Conservation (phyloP, 768 basidiomycete species). For the Lentinula edodes region DNA sequence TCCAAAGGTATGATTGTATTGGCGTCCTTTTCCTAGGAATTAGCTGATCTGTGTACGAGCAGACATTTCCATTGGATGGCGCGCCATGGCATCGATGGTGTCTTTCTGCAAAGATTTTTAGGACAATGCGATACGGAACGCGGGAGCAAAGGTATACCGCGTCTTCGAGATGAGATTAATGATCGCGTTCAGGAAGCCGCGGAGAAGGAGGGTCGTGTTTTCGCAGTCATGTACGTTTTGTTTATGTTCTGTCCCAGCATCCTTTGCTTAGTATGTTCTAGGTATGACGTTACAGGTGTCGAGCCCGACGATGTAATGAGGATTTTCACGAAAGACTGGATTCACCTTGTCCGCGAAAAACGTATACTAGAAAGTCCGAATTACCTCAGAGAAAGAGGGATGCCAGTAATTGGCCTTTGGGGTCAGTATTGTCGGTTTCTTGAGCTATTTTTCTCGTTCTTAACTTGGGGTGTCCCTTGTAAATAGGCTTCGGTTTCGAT, state of each 20-base stretch:
- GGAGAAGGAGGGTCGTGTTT: constrained; percentile 75
- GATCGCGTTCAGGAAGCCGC: constrained; percentile 70
- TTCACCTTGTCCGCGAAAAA: constrained; percentile 58
- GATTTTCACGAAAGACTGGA: constrained; percentile 69
- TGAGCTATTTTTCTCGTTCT: not conserved
- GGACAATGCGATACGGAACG: constrained; percentile 57
- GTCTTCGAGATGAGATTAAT: constrained; percentile 69
- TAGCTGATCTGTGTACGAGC: constrained; percentile 4
- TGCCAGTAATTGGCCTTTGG: constrained; percentile 72
- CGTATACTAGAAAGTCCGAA: constrained; percentile 64
- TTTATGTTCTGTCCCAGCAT: not conserved
- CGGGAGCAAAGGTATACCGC: constrained; percentile 49
- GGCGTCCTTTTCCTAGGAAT: not conserved
- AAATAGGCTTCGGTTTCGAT: constrained; percentile 64
- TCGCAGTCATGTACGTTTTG: constrained; percentile 70
- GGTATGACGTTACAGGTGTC: constrained; percentile 85
- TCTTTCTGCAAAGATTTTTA: constrained; percentile 75
- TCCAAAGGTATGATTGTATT: constrained; percentile 39
- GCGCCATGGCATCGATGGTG: constrained; percentile 72
- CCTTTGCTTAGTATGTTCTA: constrained; percentile 20
- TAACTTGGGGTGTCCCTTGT: not conserved
- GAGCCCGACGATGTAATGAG: constrained; percentile 60
- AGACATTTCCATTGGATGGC: constrained; percentile 86
- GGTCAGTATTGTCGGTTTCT: constrained; percentile 29
- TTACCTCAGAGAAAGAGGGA: constrained; percentile 66